Percentiles rank a stretch among this genome's conserved stretches.
Conservation (phyloP, 2,329 filamentous ascomycete species). For the Hymenotorrendiella dingleyae region DNA sequence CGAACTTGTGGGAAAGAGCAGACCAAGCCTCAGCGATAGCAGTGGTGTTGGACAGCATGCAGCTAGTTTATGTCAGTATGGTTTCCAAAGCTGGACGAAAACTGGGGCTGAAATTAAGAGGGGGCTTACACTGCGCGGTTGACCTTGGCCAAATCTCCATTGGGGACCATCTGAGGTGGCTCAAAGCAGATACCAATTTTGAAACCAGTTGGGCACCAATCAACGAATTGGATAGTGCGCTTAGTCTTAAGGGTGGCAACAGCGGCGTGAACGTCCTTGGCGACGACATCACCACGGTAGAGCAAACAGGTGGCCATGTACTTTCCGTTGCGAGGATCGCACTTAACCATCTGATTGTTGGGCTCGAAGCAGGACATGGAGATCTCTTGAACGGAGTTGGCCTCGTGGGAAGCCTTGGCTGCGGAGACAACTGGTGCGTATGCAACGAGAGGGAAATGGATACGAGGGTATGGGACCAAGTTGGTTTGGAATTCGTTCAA, state of each 20-base stretch:
- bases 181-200: conserved; percentile 99
- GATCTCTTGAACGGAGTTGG: conserved; percentile 97
- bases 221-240: conserved; percentile 98
- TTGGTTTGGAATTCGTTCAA: conserved; percentile 99
- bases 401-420: conserved; percentile 93
- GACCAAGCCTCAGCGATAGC: conserved; percentile 98
- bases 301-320: conserved; percentile 99
- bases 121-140: conserved; percentile 91
- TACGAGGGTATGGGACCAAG: conserved; percentile 96
- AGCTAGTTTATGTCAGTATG: conserved; percentile 45
- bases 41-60: conserved; percentile 99
- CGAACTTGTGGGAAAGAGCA: conserved; percentile 94
- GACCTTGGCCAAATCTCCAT: conserved; percentile 95
- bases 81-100: background rate
- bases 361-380: conserved; percentile 99
- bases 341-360: conserved; percentile 99
- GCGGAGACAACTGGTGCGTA: conserved; percentile 93
- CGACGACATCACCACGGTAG: conserved; percentile 97
- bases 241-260: conserved; percentile 98
- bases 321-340: conserved; percentile 96
- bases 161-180: conserved; percentile 89
- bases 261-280: conserved; percentile 88
- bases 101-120: background rate
- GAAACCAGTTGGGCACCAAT: conserved; percentile 99
- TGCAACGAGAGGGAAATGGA: conserved; percentile 97